Evolutionary conservation across 2,329 filamentous ascomycete species (phyloP), one percentile per base, ranked within the genome.

Genomic region (Elsinoe necatrix): DNA sequence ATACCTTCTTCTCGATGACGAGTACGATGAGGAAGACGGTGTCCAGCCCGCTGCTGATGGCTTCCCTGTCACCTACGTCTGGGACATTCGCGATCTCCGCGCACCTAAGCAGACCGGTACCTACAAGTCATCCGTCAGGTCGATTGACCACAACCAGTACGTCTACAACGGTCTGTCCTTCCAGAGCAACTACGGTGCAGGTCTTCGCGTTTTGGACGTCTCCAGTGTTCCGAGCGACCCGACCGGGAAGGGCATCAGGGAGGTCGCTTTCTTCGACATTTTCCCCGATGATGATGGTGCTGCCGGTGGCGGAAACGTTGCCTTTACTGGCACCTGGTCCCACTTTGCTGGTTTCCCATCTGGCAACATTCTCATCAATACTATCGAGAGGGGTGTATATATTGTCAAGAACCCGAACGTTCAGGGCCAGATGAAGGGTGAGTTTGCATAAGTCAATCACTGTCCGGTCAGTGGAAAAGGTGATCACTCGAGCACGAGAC

Each of bases 1-100:
- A 43, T 78, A 72, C 62, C 72, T 80, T 3, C 69, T 80, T 12
- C 63, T 79, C 4, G 78, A 80, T 60, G 78, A 81, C 60, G 78
- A 81, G 64, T 70, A 76, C 9, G 78, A 81, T 57, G 79, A 81
- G 68, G 57, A 61, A 3, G 64, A 75, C 7, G 64, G 64, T 2
- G 66, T 68, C 0, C 75, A 72, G 5, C 70, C 71, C 0, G 75
- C 69, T 0, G 66, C 65, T 0, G 71, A 77, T 43, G 72, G 73
- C 1, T 73, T 66, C 59, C 75, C 77, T 3, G 73, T 75, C 2
- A 63, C 59, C 4, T 79, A 77, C 63, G 77, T 80, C 63, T 77
- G 75, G 66, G 75, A 79, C 64, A 75, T 79, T 58, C 63, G 67
- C 3, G 65, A 69, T 52, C 70, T 78, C 16, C 69, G 72, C 31